Base-by-base conservation (phyloP, 73 alveolate genomes). In the Halteria grandinella region DNA sequence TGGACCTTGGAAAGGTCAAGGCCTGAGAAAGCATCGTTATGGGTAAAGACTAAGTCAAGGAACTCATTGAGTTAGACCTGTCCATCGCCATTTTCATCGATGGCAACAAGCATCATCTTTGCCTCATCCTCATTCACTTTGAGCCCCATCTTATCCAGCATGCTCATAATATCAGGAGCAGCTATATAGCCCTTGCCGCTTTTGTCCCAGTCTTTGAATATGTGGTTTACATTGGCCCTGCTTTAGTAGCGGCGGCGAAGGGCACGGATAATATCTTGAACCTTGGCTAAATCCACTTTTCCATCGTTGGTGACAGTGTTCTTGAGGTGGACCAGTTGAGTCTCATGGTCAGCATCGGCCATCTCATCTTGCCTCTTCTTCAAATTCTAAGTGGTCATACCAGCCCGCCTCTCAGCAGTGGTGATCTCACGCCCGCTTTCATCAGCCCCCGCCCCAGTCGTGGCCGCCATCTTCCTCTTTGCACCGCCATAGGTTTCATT, bases 111-210 rank as follows among this genome's bases (percentile, higher is more conserved):
- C 49, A 96, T 69, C 23, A 97, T 97, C 60, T 87, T 52, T 8
- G 98, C 95, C 70, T 96, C 99, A 58, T 95, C 94, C 52, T 73
- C 74, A 72, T 93, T 93, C 3, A 96, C 92, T 20, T 94, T 95
- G 48, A 96, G 93, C 43, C 98, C 98, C 79, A 96, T 77, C 74
- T 91, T 91, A 41, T 95, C 84, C 60, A 96, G 88, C 97, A 96
- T 95, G 44, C 63, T 84, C 50, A 75, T 91, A 11, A 94, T 79
- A 78, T 96, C 98, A 39, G 85, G 83, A 1, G 87, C 74, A 14
- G 79, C 87, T 0, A 95, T 55, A 49, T 81, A 90, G 11, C 97
- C 97, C 31, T 77, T 51, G 12, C 86, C 34, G 53, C 84, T 85
- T 69, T 72, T 76, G 86, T 96, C 99, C 99, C 99, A 96, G 25